These are phyloP conservation scores for Blastobotrys mokoenaii DNA, from an alignment of 805 yeast species.

Conservation along the genomic window DNA sequence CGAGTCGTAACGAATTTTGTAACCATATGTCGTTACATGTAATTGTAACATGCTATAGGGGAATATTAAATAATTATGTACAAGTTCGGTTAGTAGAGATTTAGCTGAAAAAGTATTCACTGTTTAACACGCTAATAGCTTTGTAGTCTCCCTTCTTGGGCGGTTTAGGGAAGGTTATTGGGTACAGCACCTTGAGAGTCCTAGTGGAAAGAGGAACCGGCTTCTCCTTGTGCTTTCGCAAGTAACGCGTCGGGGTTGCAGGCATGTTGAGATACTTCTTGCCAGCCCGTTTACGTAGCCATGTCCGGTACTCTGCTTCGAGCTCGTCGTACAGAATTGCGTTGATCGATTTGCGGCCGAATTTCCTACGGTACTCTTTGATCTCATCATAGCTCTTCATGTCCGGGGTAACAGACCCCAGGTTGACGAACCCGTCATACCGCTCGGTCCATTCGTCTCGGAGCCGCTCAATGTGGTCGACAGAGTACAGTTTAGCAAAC, in stretches of 20 bases:
- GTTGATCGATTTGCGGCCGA: not conserved
- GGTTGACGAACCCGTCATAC: too few relatives aligned
- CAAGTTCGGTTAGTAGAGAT: too few relatives aligned
- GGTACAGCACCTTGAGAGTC: slow-evolving; percentile 39
- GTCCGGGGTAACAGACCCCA: too few relatives aligned
- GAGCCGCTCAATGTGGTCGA: slow-evolving; percentile 50
- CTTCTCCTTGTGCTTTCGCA: not conserved
- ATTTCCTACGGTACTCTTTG: not conserved
- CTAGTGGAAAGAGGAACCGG: not conserved
- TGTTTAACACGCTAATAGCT: slow-evolving; percentile 33
- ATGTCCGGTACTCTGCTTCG: not conserved
- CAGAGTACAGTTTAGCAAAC: slow-evolving; percentile 68
- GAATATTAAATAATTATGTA: too few relatives aligned
- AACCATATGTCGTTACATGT: too few relatives aligned
- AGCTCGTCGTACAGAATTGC: not conserved
- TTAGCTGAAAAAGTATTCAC: slow-evolving; percentile 12
- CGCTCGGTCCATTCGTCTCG: slow-evolving; percentile 72
- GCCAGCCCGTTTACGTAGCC: not conserved
- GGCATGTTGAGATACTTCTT: not conserved
- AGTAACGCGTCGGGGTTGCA: not conserved
- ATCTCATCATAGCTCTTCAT: slow-evolving; percentile 1
- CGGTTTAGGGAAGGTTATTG: slow-evolving; percentile 58
- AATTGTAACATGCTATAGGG: too few relatives aligned
- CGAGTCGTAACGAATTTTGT: too few relatives aligned
- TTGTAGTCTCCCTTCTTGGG: slow-evolving; percentile 80